Evolutionary conservation across 306 rosid species (phyloP).

Genomic region (Cucurbita maxima): DNA sequence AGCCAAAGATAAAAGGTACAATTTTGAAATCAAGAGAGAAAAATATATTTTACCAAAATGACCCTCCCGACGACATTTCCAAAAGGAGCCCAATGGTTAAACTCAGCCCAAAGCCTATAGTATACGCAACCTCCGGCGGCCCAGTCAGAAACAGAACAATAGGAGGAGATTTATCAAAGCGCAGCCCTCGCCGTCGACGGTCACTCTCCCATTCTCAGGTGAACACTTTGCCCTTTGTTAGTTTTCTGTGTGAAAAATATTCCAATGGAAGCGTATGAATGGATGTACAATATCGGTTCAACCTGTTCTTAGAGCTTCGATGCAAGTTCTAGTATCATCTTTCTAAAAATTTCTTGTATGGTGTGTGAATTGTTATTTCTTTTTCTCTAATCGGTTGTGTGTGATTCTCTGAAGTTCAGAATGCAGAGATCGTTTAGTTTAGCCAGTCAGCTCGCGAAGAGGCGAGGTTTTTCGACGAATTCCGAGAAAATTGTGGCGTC

Average conservation of each 20-base stretch:
- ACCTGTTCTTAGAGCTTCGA: background rate
- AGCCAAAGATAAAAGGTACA: no score
- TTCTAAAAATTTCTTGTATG: background rate
- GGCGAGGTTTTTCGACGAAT: slow-evolving; percentile 41
- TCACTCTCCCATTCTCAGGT: background rate
- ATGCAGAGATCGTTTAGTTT: slow-evolving; percentile 43
- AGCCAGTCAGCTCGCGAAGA: slow-evolving; percentile 25
- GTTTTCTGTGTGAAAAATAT: background rate
- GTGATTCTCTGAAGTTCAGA: slow-evolving; percentile 13
- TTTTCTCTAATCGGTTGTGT: background rate
- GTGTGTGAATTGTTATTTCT: background rate
- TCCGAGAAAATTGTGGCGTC: slow-evolving; percentile 68
- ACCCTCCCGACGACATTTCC: no score
- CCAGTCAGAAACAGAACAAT: background rate
- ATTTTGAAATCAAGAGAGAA: no score
- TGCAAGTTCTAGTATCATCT: background rate
- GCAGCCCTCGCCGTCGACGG: slow-evolving; percentile 9
- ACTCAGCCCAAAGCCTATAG: background rate
- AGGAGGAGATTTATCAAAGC: background rate
- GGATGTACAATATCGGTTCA: background rate
- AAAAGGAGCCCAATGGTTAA: background rate
- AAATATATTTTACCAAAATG: no score
- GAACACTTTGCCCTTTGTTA: background rate
- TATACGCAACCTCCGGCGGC: background rate
- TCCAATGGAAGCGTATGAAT: background rate